Evolutionary conservation across 202 grass and related monocot species (phyloP), one percentile per base, ranked within the genome.

Genomic region (Panicum hallii): DNA sequence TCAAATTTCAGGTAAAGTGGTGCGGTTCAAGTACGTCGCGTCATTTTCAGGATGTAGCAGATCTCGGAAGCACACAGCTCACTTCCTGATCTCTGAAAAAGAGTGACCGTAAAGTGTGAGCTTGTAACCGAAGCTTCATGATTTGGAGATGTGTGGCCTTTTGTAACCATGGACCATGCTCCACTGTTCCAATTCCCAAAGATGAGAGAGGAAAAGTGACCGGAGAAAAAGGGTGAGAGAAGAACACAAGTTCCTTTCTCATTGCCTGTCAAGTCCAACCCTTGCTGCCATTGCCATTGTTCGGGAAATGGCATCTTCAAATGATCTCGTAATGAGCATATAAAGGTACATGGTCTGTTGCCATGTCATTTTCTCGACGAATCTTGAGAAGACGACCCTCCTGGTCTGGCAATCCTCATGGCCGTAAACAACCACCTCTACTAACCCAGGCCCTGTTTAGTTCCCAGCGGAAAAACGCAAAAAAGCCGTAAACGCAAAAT

Each of bases 1-100:
- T 90, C 53, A 80, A 48, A 76, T 65, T 80, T 66, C 26, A 54
- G 36, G 61, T 8, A 5, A 43, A 58, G 32, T 49, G 42, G 7
- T 72, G 52, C 44, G 17, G 23, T 74, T 72, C 30, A 75, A 73
- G 56, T 78, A 47, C 66, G 57, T 63, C 19, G 32, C 70, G 67
- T 83, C 69, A 81, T 87, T 74, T 56, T 87, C 70, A 64, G 19
- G 67, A 79, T 66, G 64, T 77, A 47, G 71, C 88, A 66, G 19
- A 77, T 16, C 45, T 86, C 28, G 60, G 47, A 47, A 82, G 60
- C 72, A 42, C 78, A 48, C 16, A 71, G 68, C 36, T 60, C 19
- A 56, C 61, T 73, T 79, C 50, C 40, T 30, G 63, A 30, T 70
- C 47, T 78, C 15, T 19, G 22, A 56, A 70, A 61, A 63, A 67